phyloP scores from a whole-genome alignment of 805 yeast species.

The Henningerozyma blattae region DNA sequence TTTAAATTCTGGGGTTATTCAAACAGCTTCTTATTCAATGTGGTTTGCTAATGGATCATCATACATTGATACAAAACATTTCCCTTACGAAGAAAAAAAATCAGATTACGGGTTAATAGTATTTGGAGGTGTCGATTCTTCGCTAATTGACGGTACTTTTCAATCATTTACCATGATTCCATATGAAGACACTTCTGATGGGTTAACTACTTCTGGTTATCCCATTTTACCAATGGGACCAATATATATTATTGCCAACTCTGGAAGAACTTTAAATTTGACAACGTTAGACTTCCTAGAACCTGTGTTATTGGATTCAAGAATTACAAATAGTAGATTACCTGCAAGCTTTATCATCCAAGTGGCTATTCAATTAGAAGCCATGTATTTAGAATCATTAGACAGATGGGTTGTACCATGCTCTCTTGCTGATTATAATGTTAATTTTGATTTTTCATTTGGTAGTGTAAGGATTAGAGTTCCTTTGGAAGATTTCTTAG shows the following conservation, averaged over 20 bases:
- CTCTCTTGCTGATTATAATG: slow-evolving; percentile 34
- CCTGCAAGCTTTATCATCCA: slow-evolving; percentile 47
- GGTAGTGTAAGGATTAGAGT: slow-evolving; percentile 39
- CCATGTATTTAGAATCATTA: slow-evolving; percentile 38
- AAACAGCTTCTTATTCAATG: slow-evolving; percentile 33
- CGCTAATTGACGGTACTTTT: slow-evolving; percentile 34
- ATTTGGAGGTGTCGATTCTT: slow-evolving; percentile 47
- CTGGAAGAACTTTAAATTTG: slow-evolving; percentile 28
- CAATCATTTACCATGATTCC: slow-evolving; percentile 41
- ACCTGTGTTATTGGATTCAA: slow-evolving; percentile 50
- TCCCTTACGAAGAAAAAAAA: slow-evolving; percentile 2
- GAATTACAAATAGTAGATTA: slow-evolving; percentile 36
- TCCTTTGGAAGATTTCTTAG: slow-evolving; percentile 38
- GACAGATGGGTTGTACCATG: slow-evolving; percentile 56
- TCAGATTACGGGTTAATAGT: slow-evolving; percentile 27
- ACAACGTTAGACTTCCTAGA: slow-evolving; percentile 26
- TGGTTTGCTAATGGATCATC: slow-evolving; percentile 21
- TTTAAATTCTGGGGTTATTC: slow-evolving; percentile 20
- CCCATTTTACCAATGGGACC: slow-evolving; percentile 39
- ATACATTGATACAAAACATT: background rate
- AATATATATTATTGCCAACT: slow-evolving; percentile 31
- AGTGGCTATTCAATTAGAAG: slow-evolving; percentile 59
- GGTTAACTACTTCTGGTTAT: slow-evolving; percentile 19
- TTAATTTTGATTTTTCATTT: slow-evolving; percentile 40
- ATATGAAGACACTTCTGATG: slow-evolving; percentile 15